Evolutionary conservation across 2,329 filamentous ascomycete species (phyloP).

Genomic region (Pseudogymnoascus sp.): DNA sequence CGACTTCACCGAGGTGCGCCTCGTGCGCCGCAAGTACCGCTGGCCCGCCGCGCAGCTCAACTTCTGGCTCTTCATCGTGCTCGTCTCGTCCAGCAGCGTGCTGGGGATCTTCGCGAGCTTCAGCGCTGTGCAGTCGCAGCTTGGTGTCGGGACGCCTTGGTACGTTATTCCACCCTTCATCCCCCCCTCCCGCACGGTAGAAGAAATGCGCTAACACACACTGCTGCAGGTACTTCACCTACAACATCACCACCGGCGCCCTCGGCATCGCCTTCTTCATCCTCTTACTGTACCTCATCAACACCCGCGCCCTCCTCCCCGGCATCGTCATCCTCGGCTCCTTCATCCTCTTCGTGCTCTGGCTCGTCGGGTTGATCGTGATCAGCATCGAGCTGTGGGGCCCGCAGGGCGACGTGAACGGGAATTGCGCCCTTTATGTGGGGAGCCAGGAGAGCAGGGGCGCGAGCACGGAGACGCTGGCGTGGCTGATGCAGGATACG

Average conservation of each 20-base stretch:
- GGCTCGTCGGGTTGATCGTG: slow-evolving; percentile 57
- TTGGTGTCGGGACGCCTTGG: slow-evolving; percentile 51
- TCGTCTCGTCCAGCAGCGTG: slow-evolving; percentile 48
- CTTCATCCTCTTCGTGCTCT: slow-evolving; percentile 60
- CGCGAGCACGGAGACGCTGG: slow-evolving; percentile 45
- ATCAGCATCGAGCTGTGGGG: slow-evolving; percentile 57
- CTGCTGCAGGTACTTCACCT: slow-evolving; percentile 61
- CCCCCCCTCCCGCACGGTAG: neutral
- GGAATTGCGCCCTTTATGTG: slow-evolving; percentile 51
- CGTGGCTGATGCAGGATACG: slow-evolving; percentile 54
- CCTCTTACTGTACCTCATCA: slow-evolving; percentile 54
- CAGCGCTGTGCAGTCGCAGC: slow-evolving; percentile 47
- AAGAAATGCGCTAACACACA: neutral
- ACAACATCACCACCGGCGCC: slow-evolving; percentile 49
- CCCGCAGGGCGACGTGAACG: slow-evolving; percentile 47
- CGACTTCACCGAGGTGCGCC: slow-evolving; percentile 3
- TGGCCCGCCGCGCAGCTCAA: slow-evolving; percentile 62
- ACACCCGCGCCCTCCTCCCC: slow-evolving; percentile 49
- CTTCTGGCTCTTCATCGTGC: slow-evolving; percentile 59
- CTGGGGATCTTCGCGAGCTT: slow-evolving; percentile 55
- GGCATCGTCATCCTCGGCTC: slow-evolving; percentile 58
- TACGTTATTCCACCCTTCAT: slow-evolving; percentile 28
- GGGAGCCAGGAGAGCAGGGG: slow-evolving; percentile 43
- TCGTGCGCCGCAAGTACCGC: slow-evolving; percentile 39
- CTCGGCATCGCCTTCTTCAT: slow-evolving; percentile 60